Conservation (phyloP, 495 filamentous ascomycete genomes). For the Hypoxylon crocopeplum region DNA sequence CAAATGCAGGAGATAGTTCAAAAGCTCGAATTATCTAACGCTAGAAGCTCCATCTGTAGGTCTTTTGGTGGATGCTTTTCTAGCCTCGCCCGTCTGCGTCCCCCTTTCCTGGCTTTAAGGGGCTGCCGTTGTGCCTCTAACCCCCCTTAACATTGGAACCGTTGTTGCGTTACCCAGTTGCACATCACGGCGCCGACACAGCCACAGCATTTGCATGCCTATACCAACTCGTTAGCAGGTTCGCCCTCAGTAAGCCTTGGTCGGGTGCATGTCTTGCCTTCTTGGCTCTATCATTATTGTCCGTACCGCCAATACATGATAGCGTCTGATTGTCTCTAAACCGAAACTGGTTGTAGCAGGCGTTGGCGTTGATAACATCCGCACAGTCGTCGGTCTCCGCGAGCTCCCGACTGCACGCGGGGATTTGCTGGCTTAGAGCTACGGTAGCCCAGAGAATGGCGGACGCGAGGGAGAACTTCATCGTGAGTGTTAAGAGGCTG, state of each 20-base stretch:
- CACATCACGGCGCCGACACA: conserved; percentile 48
- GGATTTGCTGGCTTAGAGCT: conserved; percentile 37
- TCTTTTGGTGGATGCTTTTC: no score
- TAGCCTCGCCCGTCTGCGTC: not conserved
- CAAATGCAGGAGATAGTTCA: no score
- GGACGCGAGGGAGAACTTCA: conserved; percentile 40
- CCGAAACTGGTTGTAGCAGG: conserved; percentile 54
- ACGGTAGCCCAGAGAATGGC: conserved; percentile 35
- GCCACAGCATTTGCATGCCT: conserved; percentile 49
- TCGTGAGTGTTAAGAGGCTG: conserved; percentile 9
- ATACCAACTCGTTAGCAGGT: conserved; percentile 1
- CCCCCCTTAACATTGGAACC: conserved; percentile 25
- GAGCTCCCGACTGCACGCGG: conserved; percentile 45
- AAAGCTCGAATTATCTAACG: no score
- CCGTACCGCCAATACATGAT: conserved; percentile 47
- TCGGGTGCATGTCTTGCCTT: conserved; percentile 33
- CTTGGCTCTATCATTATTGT: conserved; percentile 41
- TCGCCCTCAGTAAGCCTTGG: not conserved
- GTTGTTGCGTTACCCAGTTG: conserved; percentile 41
- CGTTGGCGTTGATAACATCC: conserved; percentile 50
- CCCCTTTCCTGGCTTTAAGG: conserved; percentile 8
- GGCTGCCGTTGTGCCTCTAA: not conserved
- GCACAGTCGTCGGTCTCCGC: conserved; percentile 48
- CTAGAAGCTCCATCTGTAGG: no score
- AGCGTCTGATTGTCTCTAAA: conserved; percentile 46